Conservation (phyloP, 495 filamentous ascomycete species). For the Bacidia rubella region DNA sequence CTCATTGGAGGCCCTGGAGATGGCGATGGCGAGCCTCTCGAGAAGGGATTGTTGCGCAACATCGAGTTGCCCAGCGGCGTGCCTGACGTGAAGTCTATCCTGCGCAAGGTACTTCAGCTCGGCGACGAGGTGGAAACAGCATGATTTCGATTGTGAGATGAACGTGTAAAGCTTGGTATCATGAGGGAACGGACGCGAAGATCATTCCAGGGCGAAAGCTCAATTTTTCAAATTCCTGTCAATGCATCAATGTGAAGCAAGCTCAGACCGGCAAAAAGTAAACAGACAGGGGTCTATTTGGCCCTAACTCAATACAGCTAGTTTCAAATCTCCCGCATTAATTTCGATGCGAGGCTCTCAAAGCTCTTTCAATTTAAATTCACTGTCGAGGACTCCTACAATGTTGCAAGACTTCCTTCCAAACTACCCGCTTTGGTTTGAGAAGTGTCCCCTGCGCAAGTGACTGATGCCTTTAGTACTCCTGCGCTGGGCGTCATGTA, state of each 20-base stretch:
- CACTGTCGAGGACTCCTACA: too few species aligned
- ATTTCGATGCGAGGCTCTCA: neutral
- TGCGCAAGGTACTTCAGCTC: too few species aligned
- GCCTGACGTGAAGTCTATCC: constrained; percentile 13
- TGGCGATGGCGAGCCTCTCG: constrained; percentile 45
- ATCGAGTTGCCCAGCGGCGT: constrained; percentile 28
- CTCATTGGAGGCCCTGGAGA: constrained; percentile 43
- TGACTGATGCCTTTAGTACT: neutral
- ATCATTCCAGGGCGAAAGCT: too few species aligned
- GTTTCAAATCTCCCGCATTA: neutral
- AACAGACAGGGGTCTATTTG: constrained; percentile 6
- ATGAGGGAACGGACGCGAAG: too few species aligned
- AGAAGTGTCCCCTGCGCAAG: neutral
- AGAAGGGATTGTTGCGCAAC: constrained; percentile 68
- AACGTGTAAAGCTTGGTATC: too few species aligned
- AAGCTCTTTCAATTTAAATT: neutral
- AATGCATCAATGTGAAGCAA: neutral
- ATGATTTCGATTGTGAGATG: neutral
- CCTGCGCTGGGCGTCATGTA: neutral
- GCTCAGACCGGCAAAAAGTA: constrained; percentile 2
- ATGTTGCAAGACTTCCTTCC: too few species aligned
- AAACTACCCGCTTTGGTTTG: too few species aligned
- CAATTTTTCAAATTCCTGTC: neutral
- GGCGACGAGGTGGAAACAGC: neutral
- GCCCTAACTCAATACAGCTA: neutral